Evolutionary conservation across 176 grass and related monocot genomes (phyloP).

Genomic region (Pontederia crassipes): DNA sequence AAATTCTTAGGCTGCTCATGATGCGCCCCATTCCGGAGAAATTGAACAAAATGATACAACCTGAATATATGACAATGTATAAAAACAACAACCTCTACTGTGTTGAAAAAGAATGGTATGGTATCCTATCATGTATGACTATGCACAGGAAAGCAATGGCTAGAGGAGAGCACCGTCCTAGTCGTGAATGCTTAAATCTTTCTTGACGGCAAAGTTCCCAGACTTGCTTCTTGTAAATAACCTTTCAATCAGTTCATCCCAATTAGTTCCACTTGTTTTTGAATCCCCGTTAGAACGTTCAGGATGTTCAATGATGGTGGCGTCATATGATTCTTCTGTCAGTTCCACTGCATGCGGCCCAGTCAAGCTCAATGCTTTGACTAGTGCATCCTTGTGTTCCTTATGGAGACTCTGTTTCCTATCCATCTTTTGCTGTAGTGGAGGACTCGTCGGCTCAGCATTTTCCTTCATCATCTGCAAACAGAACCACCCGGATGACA

Average conservation of each 20-base stretch:
- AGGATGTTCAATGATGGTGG: neutral
- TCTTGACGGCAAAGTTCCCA: conserved; percentile 55
- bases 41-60: too few species aligned
- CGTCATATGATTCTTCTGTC: conserved; percentile 27
- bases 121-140: too few species aligned
- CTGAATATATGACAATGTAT: too few species aligned
- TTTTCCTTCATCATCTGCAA: conserved; percentile 49
- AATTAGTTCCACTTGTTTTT: conserved; percentile 36
- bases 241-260: conserved; percentile 58
- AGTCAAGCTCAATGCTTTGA: conserved; percentile 47
- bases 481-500: conserved; percentile 2
- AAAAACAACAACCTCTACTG: too few species aligned
- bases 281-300: conserved; percentile 19
- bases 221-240: conserved; percentile 55
- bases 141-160: too few species aligned
- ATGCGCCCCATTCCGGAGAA: too few species aligned
- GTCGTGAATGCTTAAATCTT: conserved; percentile 6
- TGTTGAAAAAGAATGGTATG: too few species aligned
- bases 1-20: too few species aligned
- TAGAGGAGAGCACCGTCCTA: too few species aligned
- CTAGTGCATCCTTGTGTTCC: conserved; percentile 69
- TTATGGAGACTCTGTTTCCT: conserved; percentile 54
- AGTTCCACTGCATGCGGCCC: conserved; percentile 45
- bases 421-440: conserved; percentile 50
- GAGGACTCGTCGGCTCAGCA: conserved; percentile 24